phyloP scores from a whole-genome alignment of 2,329 filamentous ascomycete genomes.

The Leptographium galeiforme region DNA sequence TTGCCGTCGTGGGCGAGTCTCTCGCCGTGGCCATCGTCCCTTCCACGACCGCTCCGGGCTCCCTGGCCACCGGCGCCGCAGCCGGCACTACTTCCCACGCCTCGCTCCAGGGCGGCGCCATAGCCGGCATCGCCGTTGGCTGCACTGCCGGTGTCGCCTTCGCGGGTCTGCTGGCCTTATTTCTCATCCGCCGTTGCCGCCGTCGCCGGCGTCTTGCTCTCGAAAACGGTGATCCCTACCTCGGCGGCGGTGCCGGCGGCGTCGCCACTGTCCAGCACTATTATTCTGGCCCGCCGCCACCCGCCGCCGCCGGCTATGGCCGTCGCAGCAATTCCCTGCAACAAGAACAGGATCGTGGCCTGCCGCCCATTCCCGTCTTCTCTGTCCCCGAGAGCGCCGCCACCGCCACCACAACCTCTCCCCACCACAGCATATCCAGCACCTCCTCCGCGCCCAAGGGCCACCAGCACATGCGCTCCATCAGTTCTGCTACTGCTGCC shows the following conservation, averaged over 20 bases:
- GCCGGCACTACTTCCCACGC: background rate
- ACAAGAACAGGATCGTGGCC: slow-evolving; percentile 4
- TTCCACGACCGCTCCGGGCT: background rate
- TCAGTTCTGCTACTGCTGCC: background rate
- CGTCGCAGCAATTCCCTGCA: background rate
- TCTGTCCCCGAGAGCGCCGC: background rate
- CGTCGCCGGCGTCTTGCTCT: background rate
- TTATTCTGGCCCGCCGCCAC: slow-evolving; percentile 8
- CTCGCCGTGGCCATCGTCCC: background rate
- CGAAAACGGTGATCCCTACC: slow-evolving; percentile 22
- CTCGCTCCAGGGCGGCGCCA: slow-evolving; percentile 7
- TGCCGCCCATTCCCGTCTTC: slow-evolving; percentile 8
- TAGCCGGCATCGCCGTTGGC: slow-evolving; percentile 13
- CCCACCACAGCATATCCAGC: background rate
- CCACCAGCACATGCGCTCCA: slow-evolving; percentile 4
- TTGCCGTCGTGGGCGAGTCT: slow-evolving; percentile 1
- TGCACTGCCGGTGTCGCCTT: slow-evolving; percentile 4
- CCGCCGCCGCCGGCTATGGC: slow-evolving; percentile 1
- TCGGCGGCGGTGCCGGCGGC: slow-evolving; percentile 13
- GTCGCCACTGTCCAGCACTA: background rate
- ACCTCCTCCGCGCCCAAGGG: background rate
- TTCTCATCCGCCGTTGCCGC: background rate
- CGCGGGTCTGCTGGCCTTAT: slow-evolving; percentile 1
- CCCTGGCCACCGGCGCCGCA: background rate
- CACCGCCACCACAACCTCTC: too few species aligned